phyloP scores from a whole-genome alignment of 192 early-diverging fungal species.

The Thamnidium elegans region DNA sequence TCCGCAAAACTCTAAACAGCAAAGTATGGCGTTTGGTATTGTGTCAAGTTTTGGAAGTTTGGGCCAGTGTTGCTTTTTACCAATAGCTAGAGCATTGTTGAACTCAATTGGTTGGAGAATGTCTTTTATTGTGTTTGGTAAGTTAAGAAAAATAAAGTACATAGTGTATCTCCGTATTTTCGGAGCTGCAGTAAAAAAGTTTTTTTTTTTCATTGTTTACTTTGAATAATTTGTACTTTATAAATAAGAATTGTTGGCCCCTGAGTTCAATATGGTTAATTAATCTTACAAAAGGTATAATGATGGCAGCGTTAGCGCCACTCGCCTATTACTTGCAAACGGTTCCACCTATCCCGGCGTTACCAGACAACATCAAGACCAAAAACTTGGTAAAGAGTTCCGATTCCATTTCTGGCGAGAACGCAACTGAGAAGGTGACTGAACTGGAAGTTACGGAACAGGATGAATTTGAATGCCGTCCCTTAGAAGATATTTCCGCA shows the following conservation, averaged over 20 bases:
- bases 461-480: no score
- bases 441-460: no score
- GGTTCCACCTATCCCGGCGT: neutral
- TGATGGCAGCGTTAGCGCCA: slow-evolving; percentile 4
- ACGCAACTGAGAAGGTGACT: neutral
- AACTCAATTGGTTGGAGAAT: slow-evolving; percentile 24
- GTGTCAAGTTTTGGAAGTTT: slow-evolving; percentile 36
- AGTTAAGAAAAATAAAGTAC: no score
- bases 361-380: no score
- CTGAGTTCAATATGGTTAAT: no score
- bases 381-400: no score
- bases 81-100: slow-evolving; percentile 26
- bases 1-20: slow-evolving; percentile 19
- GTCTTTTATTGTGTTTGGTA: slow-evolving; percentile 19
- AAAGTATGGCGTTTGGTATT: slow-evolving; percentile 32
- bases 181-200: no score
- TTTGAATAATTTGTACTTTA: no score
- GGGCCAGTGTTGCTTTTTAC: slow-evolving; percentile 37
- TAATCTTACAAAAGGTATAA: neutral
- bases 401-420: no score
- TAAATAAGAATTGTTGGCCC: no score
- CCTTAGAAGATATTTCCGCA: neutral
- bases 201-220: no score
- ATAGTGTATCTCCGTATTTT: no score
- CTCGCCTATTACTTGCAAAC: slow-evolving; percentile 21